These are phyloP conservation scores for Chernovozyma sophiae-reginae DNA, from an alignment of 1,139 yeast species.

Conservation along the genomic window DNA sequence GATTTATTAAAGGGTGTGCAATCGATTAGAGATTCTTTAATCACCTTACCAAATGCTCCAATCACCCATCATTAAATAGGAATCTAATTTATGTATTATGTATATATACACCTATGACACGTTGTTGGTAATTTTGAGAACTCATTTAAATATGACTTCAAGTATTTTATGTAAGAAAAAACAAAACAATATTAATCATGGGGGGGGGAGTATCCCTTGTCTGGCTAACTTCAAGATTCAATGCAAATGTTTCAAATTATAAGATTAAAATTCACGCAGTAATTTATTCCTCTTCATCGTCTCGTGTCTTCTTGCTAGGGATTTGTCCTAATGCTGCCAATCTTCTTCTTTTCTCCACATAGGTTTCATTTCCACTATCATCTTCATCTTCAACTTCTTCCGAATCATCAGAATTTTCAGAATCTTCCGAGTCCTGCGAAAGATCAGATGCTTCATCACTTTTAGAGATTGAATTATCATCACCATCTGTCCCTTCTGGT, in stretches of 20 bases:
- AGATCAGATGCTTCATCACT: conserved; percentile 8
- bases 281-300: conserved; percentile 57
- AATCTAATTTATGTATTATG: background rate
- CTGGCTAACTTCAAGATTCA: no score
- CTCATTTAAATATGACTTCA: no score
- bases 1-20: conserved; percentile 81
- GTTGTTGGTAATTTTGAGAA: no score
- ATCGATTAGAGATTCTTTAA: conserved; percentile 60
- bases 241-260: no score
- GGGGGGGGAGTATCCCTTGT: no score
- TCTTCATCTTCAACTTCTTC: conserved; percentile 22
- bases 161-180: no score
- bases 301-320: conserved; percentile 39
- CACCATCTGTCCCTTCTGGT: conserved; percentile 7
- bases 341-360: conserved; percentile 69
- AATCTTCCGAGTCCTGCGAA: conserved; percentile 15
- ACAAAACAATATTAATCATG: no score
- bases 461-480: no score
- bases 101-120: background rate
- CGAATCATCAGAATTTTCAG: conserved; percentile 12
- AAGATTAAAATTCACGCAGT: no score
- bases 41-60: conserved; percentile 53
- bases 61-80: conserved; percentile 33
- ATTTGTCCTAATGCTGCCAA: conserved; percentile 73
- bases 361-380: conserved; percentile 50